Conservation (phyloP, 768 basidiomycete genomes). For the Termitomyces sp. region DNA sequence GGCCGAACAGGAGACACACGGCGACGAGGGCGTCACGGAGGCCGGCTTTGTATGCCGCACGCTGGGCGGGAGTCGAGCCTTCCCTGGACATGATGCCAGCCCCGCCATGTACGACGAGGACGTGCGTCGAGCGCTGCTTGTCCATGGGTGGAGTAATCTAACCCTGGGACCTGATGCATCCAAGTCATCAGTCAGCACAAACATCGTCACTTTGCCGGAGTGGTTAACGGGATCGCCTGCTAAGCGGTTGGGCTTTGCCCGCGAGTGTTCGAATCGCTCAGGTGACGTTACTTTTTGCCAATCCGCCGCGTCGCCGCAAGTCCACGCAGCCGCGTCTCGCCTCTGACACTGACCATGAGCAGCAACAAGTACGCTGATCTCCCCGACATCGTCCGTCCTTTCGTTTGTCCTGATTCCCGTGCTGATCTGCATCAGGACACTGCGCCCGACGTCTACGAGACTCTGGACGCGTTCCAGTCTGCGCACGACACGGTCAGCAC, state of each 20-base stretch:
- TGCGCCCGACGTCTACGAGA: conserved; percentile 90
- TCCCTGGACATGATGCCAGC: conserved; percentile 64
- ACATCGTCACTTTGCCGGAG: conserved; percentile 84
- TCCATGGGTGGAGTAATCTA: no score
- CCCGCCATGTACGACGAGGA: conserved; percentile 76
- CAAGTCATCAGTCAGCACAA: no score
- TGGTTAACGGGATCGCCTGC: conserved; percentile 88
- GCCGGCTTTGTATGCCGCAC: conserved; percentile 49
- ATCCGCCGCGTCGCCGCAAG: rapidly evolving
- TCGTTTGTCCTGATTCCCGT: neutral
- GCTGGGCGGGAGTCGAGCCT: conserved; percentile 55
- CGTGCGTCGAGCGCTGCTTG: conserved; percentile 23
- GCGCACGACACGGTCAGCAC: conserved; percentile 44
- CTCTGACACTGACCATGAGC: conserved; percentile 36
- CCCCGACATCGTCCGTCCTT: conserved; percentile 78
- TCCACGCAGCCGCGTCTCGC: neutral
- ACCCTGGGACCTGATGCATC: neutral
- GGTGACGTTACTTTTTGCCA: conserved; percentile 34
- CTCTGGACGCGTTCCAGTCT: conserved; percentile 67
- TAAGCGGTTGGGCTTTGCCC: conserved; percentile 52
- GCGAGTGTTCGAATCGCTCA: conserved; percentile 51
- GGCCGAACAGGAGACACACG: conserved; percentile 15
- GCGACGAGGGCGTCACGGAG: conserved; percentile 51
- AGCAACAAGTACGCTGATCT: conserved; percentile 80
- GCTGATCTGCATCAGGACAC: conserved; percentile 55